Base-by-base conservation (phyloP, 2,329 filamentous ascomycete species). In the Tolypocladium paradoxum region DNA sequence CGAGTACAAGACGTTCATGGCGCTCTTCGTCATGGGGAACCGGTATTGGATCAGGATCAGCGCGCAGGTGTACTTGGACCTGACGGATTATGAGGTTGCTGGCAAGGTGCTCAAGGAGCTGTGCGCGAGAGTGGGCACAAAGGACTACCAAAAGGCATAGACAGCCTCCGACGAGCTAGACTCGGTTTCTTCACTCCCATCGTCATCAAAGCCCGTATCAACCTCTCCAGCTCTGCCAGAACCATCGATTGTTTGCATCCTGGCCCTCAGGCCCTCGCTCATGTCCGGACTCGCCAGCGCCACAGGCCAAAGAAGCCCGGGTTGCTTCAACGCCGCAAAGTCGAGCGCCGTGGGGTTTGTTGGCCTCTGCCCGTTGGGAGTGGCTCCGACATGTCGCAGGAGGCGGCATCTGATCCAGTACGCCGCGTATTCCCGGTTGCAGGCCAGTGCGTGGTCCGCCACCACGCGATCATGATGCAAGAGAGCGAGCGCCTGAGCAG, bases 41-140 rank as follows among this genome's bases (percentile, higher is more conserved):
- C 75, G 75, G 51, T 79, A 84, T 65, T 96, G 87, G 87, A 74
- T 78, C 0, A 74, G 92, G 49, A 63, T 95, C 48, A 90, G 87
- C 64, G 88, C 81, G 16, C 90, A 96, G 74, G 78, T 93, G 0
- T 97, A 93, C 65, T 70, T 96, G n/a, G 88, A 89, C 29, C 65
- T 85, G 58, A 75, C 76, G 14, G 90, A 96, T 67, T 96, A 93
- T 63, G 80, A 85, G 64, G 88, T 81, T 79, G 77, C 78, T 4
- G 88, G 76, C 0, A 64, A 73, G 50, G 71, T 78, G 9, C 66
- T 93, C 61, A 78, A 79, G 64, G 68, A 72, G 37, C 47, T 80
- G 16, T 71, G 69, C 53, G 64, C 67, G 50, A 66, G 74, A 54
- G 71, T 75, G 6, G 64, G 60, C 2, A 70, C 65, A 50, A 65